phyloP scores from a whole-genome alignment of 768 basidiomycete genomes.

The Leccinum subgranulosum region DNA sequence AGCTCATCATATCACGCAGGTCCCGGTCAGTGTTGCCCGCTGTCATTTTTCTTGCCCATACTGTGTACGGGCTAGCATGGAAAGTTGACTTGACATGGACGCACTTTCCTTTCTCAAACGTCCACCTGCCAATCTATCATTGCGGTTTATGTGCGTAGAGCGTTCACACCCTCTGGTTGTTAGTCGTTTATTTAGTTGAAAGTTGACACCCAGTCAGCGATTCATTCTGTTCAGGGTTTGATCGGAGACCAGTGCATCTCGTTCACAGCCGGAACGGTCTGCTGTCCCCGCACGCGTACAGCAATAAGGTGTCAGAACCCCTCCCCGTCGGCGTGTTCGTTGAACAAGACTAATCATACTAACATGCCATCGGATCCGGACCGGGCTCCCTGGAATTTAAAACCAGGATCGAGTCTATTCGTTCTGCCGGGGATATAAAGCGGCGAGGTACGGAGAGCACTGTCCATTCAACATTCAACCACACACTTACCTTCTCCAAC shows the following conservation, averaged over 20 bases:
- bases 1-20: neutral
- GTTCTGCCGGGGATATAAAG: constrained; percentile 16
- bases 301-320: neutral
- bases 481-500: neutral
- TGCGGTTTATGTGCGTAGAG: no score
- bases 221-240: neutral
- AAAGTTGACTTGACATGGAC: neutral
- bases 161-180: no score
- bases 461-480: neutral
- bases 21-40: neutral
- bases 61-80: no score
- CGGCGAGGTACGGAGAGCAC: neutral
- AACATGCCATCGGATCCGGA: neutral
- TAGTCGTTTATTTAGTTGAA: no score
- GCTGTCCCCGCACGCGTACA: neutral
- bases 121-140: no score
- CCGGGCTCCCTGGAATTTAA: neutral
- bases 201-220: neutral
- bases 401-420: neutral
- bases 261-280: neutral
- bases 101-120: no score
- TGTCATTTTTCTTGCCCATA: neutral
- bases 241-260: neutral
- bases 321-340: neutral
- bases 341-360: neutral